Base-by-base conservation (phyloP, 495 filamentous ascomycete species). In the Talaromyces adpressus region DNA sequence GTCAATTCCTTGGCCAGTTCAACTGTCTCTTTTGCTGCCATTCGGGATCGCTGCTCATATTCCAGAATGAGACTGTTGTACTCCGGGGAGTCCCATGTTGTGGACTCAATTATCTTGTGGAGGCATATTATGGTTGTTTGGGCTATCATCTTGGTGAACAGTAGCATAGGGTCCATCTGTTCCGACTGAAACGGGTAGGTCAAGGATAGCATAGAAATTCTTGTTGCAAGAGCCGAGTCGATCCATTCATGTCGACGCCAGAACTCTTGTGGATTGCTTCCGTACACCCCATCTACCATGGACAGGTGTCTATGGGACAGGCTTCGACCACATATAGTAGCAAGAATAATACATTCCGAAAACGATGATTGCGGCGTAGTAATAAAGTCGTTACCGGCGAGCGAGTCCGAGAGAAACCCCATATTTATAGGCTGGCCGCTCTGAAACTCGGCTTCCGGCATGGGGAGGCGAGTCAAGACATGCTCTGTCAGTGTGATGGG, bases 381-480 rank as follows among this genome's bases (percentile, higher is more conserved):
- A 11, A 61, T 67, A 56, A 75, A 69, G 34, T 59, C 61, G 20
- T 18, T 49, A 0, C 56, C 36, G n/a, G 62, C 59, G 51, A 84
- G 76, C 6, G 73, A 71, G 51, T 84, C 80, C 1, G 75, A 69
- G 0, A 84, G 64, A 51, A 79, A 81, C 16, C 64, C 70, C n/a
- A 71, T 75, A 22, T 72, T 72, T 39, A 75, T 69, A 2, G 77
- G 77, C 41, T 80, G 71, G 2, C 75, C 78, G n/a, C 72, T 75
- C 66, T 84, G 80, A 51, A 84, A 84, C n/a, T 81, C 74, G 6
- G 69, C 63, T 39, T 84, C 82, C 0, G 76, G 77, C 2, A 75
- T 75, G 9, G 81, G 81, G 6, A 84, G 77, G 4, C 80, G 76
- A 4, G 76, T 70, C 16, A 53, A 36, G n/a, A 68, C 69, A 68